phyloP scores from a whole-genome alignment of 345 rosid genomes.

The Durio zibethinus region DNA sequence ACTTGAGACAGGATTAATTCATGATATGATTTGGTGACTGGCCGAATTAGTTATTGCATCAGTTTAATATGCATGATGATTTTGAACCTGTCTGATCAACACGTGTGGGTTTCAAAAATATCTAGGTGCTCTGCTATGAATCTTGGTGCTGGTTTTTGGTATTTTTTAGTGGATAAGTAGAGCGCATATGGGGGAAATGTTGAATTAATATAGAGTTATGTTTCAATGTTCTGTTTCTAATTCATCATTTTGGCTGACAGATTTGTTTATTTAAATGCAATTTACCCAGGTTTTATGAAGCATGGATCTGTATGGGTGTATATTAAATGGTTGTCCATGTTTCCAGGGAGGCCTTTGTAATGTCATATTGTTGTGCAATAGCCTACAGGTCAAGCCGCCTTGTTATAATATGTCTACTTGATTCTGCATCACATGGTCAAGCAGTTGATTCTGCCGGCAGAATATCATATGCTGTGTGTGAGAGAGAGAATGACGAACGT shows the following conservation, averaged over 20 bases:
- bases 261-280: background rate
- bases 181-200: background rate
- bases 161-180: background rate
- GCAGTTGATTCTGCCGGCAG: background rate
- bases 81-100: background rate
- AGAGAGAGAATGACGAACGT: background rate
- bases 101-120: constrained; percentile 4
- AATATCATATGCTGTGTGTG: background rate
- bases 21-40: constrained; percentile 8
- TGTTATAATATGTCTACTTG: background rate
- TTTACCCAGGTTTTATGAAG: background rate
- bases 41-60: background rate
- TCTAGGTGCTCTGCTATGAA: background rate
- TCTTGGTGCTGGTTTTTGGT: constrained; percentile 8
- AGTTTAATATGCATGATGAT: background rate
- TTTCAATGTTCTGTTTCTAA: background rate
- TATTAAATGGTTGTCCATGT: background rate
- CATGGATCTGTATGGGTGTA: background rate
- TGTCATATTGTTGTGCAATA: background rate
- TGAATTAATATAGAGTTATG: background rate
- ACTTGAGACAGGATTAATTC: constrained; percentile 1
- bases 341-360: background rate
- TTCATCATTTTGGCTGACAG: background rate
- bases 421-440: background rate
- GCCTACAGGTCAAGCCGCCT: background rate